phyloP scores from a whole-genome alignment of 352 stramenopile genomes.

The Phytophthora sansomeana region DNA sequence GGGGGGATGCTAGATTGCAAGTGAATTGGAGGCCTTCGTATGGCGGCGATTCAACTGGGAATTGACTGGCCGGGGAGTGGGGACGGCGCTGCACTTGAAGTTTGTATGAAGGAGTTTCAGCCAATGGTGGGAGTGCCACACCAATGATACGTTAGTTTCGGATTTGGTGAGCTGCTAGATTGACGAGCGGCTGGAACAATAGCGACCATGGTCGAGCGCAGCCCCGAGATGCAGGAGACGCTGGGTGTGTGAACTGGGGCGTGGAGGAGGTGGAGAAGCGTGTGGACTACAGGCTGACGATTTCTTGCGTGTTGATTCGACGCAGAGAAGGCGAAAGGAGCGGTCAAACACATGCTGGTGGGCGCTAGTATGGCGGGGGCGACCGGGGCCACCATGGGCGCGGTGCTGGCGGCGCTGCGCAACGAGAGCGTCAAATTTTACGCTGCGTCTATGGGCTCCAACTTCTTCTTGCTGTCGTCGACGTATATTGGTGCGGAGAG shows the following conservation, averaged over 20 bases:
- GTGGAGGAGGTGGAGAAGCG: neutral
- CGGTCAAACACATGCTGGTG: conserved; percentile 75
- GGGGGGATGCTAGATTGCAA: conserved; percentile 78
- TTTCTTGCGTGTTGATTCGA: neutral
- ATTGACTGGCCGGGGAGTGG: conserved; percentile 33
- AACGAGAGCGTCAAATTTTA: conserved; percentile 87
- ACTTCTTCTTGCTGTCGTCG: conserved; percentile 86
- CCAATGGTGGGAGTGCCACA: conserved; percentile 22
- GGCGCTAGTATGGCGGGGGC: conserved; percentile 62
- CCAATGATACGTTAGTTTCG: conserved; percentile 14
- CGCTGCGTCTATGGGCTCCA: conserved; percentile 82
- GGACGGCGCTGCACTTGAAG: conserved; percentile 4
- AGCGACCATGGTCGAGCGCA: conserved; percentile 40
- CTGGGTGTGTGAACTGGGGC: conserved; percentile 15
- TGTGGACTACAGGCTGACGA: neutral
- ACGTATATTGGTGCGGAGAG: conserved; percentile 79
- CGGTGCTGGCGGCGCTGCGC: conserved; percentile 66
- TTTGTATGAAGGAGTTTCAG: conserved; percentile 5
- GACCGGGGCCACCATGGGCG: conserved; percentile 64
- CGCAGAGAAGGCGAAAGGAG: conserved; percentile 70
- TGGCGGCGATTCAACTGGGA: neutral
- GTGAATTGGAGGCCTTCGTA: conserved; percentile 33
- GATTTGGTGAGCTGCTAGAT: conserved; percentile 4
- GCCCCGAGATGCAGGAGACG: conserved; percentile 35
- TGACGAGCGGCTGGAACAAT: conserved; percentile 5